Percentiles rank a stretch among this genome's conserved stretches.
phyloP scores from a whole-genome alignment of 305 asterid species.

The Ajuga reptans region DNA sequence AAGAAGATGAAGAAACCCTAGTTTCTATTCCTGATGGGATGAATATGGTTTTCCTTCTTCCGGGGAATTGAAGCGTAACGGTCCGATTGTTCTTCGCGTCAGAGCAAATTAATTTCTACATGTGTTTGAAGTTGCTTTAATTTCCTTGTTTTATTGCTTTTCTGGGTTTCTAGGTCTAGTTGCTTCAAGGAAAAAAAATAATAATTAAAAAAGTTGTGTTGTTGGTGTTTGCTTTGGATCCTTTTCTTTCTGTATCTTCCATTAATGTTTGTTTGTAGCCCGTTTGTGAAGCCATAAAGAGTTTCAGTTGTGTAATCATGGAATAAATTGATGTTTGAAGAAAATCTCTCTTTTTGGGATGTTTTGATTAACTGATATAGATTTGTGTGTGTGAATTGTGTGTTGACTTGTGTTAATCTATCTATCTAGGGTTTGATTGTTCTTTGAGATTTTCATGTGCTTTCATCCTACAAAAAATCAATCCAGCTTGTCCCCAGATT shows the following conservation, averaged over 20 bases:
- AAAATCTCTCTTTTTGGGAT: neutral
- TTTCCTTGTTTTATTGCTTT: neutral
- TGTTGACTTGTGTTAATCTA: slow-evolving; percentile 1
- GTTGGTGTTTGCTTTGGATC: slow-evolving; percentile 12
- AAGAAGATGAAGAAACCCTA: slow-evolving; percentile 44
- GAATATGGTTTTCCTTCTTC: slow-evolving; percentile 24
- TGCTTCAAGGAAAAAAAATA: neutral
- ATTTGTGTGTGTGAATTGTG: neutral
- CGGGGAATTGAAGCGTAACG: slow-evolving; percentile 60
- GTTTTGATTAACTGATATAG: neutral
- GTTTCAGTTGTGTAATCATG: slow-evolving; percentile 1
- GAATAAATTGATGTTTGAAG: neutral
- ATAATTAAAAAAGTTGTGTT: neutral
- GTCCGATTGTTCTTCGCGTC: slow-evolving; percentile 48
- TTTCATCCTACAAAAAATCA: neutral
- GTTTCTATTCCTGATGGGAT: slow-evolving; percentile 19
- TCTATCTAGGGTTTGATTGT: slow-evolving; percentile 23
- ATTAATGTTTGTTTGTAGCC: neutral
- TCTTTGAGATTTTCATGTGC: neutral
- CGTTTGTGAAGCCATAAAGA: neutral
- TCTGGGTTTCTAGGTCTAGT: neutral
- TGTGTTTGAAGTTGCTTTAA: neutral
- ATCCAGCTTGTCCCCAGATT: no score
- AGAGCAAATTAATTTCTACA: neutral
- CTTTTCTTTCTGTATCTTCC: neutral